Conservation (phyloP, 805 yeast genomes). For the Wickerhamiella kurtzmanii region DNA sequence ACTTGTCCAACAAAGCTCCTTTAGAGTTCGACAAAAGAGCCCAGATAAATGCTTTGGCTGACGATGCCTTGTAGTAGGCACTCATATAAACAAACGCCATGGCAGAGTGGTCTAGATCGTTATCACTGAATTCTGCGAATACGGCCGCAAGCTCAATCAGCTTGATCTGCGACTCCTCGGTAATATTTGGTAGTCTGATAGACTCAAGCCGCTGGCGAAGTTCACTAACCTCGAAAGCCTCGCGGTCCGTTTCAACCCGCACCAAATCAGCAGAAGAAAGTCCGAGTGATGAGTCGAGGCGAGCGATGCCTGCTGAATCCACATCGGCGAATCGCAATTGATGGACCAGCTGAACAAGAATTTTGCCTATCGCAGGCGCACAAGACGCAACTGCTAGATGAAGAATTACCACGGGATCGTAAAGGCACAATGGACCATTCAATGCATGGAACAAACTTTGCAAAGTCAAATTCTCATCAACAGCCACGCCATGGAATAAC, state of each 20-base stretch:
- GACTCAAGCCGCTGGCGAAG: not conserved
- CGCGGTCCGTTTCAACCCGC: too few species aligned
- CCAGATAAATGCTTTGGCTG: conserved; percentile 40
- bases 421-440: not conserved
- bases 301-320: too few species aligned
- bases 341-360: not conserved
- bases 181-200: not conserved
- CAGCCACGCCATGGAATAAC: not conserved
- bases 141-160: not conserved
- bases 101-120: not conserved
- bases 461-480: not conserved
- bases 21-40: conserved; percentile 75
- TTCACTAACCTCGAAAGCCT: not conserved
- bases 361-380: not conserved
- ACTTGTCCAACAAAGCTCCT: conserved; percentile 45
- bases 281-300: too few species aligned
- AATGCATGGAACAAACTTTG: not conserved
- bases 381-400: not conserved
- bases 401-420: not conserved
- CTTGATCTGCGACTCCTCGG: not conserved
- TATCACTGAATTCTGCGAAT: not conserved
- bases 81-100: not conserved
- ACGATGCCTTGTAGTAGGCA: not conserved
- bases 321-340: not conserved
- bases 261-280: too few species aligned